Evolutionary conservation across 208 protist genomes (phyloP), one percentile per base, ranked within the genome.

Genomic region (Leptomonas pyrrhocoris): DNA sequence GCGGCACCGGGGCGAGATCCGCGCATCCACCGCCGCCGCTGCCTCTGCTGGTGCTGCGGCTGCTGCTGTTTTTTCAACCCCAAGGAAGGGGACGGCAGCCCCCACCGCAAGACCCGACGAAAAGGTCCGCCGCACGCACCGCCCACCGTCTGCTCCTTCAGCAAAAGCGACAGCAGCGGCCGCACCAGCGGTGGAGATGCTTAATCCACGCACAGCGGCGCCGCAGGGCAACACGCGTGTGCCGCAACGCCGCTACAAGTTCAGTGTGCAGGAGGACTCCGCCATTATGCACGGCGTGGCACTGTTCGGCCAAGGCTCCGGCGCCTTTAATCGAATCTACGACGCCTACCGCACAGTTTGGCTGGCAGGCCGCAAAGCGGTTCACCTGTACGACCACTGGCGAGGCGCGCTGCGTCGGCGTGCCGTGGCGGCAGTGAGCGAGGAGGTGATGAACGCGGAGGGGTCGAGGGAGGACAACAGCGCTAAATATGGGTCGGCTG

Each of bases 301-400:
- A 18, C 84, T 74, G 36, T 94, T 85, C 57, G 81, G 79, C 18
- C 65, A 80, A 59, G 66, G 71, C 8, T 63, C 80, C 13, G 63
- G 79, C 12, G 43, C 74, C 38, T 96, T 96, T 64, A 64, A 79
- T 23, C 81, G 76, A 42, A 96, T 96, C 60, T 80, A 81, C 50
- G 68, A 81, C 42, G 79, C 81, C 63, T 93, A 85, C 72, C 73
- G 64, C 25, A 21, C 18, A 21, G 86, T 91, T 15, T 94, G 86
- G 87, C 81, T 80, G 61, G 73, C 51, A 19, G 81, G 73, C 13
- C 80, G 91, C 28, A 94, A 88, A 1, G 45, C 87, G 13, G 76
- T 55, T 23, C 75, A 91, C 59, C 68, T 96, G 62, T 93, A 85
- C 63, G 86, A 96, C 62, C 91, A 96, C 74, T 96, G 91, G 91